Percentiles rank a stretch among this genome's conserved stretches.
These are phyloP conservation scores for Aspergillus olivimuriae DNA, from an alignment of 495 filamentous ascomycete genomes.

Conservation along the genomic window DNA sequence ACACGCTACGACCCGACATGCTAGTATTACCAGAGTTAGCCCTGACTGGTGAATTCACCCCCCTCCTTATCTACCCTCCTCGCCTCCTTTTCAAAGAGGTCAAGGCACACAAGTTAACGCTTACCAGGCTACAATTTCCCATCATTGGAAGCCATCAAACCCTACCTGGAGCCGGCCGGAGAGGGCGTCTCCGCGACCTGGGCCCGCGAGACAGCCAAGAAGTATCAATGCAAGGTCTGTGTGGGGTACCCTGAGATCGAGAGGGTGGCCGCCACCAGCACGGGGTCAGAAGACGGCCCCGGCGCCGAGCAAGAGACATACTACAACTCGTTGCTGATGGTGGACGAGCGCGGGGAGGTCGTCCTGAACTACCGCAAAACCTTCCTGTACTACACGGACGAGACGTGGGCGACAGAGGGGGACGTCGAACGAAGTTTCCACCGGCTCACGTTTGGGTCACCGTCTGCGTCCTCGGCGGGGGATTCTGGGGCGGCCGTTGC, in stretches of 20 bases:
- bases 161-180: constrained; percentile 72
- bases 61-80: constrained; percentile 2
- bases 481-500: constrained; percentile 27
- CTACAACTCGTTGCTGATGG: constrained; percentile 81
- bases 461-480: neutral
- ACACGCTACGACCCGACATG: constrained; percentile 40
- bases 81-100: neutral
- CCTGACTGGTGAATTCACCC: constrained; percentile 63
- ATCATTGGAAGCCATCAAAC: constrained; percentile 66
- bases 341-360: constrained; percentile 64
- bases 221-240: constrained; percentile 71
- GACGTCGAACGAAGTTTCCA: constrained; percentile 45
- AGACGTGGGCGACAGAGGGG: constrained; percentile 83
- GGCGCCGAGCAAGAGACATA: constrained; percentile 27
- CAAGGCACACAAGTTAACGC: neutral
- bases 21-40: constrained; percentile 85
- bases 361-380: constrained; percentile 82
- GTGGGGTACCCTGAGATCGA: constrained; percentile 82
- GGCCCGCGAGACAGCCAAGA: constrained; percentile 68
- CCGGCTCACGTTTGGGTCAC: constrained; percentile 23
- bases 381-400: constrained; percentile 88
- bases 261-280: no score
- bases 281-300: constrained; percentile 1
- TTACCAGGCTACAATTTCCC: constrained; percentile 81
- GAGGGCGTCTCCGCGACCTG: constrained; percentile 70